Evolutionary conservation across 352 stramenopile genomes (phyloP), one percentile per base, ranked within the genome.

Genomic region (Globisporangium polare): DNA sequence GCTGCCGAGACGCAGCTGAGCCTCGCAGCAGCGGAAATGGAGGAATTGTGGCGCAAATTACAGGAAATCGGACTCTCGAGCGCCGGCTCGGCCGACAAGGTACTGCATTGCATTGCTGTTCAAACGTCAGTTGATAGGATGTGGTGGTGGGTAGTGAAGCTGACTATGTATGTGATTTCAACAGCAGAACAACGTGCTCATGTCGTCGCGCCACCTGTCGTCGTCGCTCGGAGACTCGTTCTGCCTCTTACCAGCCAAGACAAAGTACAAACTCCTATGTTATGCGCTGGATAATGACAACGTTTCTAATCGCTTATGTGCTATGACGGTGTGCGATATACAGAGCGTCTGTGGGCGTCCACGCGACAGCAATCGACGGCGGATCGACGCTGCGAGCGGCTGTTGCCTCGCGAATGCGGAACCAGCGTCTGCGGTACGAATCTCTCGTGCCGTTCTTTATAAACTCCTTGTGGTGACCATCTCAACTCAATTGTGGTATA

Each of bases 191-290:
- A 87, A 91, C 26, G 50, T 92, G 45, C 60, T 93, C 4, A 89
- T 90, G 75, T 87, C 82, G 29, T 93, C 84, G 9, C 72, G 82
- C 7, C 84, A 93, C 58, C 67, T 93, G 8, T 93, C 84, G 18
- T 95, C 86, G 35, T 90, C 85, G 2, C 61, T 95, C 5, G 86
- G 86, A 8, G 86, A 95, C 63, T 95, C 86, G 10, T 95, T 95
- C 58, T 95, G 82, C 66, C 53, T 95, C 22, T 58, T 95, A 24
- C 86, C 86, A 4, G 78, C 78, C 1, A 91, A 93, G 64, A 54
- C 58, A 6, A 65, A 65, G 58, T 65, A 35, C 27, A 29, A 4
- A 13, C 41, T 22, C 2, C 52, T 13, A 26, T 9, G 26, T 26
- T 27, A 55, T 50, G 10, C 4, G 4, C 26, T 43, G 15, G 17